These are phyloP conservation scores for Oryza punctata DNA, from an alignment of 176 grass and related monocot genomes.

Conservation along the genomic window DNA sequence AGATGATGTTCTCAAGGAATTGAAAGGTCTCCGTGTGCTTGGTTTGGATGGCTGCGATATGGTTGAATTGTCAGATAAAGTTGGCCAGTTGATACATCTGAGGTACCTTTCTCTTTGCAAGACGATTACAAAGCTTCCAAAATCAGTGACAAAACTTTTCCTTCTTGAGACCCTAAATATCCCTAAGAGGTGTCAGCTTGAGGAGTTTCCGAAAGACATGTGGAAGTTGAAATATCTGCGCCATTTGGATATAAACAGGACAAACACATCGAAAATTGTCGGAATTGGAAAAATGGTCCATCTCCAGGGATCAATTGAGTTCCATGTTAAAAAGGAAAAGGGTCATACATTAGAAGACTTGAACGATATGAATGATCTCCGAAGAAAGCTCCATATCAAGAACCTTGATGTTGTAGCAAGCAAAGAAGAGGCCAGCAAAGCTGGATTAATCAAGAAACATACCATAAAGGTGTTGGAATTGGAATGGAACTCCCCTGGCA, in stretches of 20 bases:
- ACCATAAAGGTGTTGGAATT: constrained; percentile 49
- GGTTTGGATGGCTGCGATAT: constrained; percentile 38
- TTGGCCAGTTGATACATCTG: constrained; percentile 42
- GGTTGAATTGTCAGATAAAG: background rate
- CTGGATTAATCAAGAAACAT: constrained; percentile 43
- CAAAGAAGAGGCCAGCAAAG: constrained; percentile 42
- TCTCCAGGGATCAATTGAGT: constrained; percentile 57
- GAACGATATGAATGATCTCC: constrained; percentile 41
- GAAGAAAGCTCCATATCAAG: constrained; percentile 48
- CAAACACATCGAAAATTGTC: constrained; percentile 36
- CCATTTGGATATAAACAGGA: constrained; percentile 48
- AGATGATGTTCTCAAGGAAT: constrained; percentile 32
- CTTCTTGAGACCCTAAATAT: constrained; percentile 53
- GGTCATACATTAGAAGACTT: constrained; percentile 42
- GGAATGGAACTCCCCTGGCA: constrained; percentile 56
- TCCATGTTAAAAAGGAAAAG: constrained; percentile 61
- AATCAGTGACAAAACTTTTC: constrained; percentile 35
- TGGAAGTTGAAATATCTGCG: constrained; percentile 33
- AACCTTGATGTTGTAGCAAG: constrained; percentile 54
- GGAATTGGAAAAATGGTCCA: constrained; percentile 42
- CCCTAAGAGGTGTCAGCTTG: constrained; percentile 28
- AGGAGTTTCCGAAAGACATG: constrained; percentile 38
- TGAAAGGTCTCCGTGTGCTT: constrained; percentile 47
- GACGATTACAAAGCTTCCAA: constrained; percentile 44
- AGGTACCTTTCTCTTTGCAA: constrained; percentile 49